phyloP scores from a whole-genome alignment of 2,329 filamentous ascomycete species.

The Xylariomycetidae sp. region DNA sequence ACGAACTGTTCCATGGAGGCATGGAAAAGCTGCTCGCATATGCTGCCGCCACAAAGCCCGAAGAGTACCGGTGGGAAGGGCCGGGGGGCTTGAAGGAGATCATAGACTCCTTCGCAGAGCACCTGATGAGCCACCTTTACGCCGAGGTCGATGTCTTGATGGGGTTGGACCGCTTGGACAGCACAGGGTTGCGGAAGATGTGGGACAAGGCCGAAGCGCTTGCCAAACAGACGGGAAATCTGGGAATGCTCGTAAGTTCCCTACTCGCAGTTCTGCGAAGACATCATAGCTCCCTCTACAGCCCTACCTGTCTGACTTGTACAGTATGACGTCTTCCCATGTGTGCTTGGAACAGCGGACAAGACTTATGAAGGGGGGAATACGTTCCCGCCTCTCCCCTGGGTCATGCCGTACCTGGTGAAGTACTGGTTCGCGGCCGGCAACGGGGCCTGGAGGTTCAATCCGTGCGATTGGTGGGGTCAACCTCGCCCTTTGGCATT shows the following conservation, averaged over 20 bases:
- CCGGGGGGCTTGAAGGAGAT: slow-evolving; percentile 18
- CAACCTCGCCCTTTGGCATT: slow-evolving; percentile 17
- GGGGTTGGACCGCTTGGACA: slow-evolving; percentile 14
- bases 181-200: slow-evolving; percentile 8
- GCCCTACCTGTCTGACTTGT: too few relatives aligned
- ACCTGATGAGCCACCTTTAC: slow-evolving; percentile 16
- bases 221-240: slow-evolving; percentile 10
- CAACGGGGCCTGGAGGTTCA: slow-evolving; percentile 24
- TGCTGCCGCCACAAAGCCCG: slow-evolving; percentile 13
- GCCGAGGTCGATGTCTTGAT: slow-evolving; percentile 23
- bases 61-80: slow-evolving; percentile 15
- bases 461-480: slow-evolving; percentile 22
- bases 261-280: background rate
- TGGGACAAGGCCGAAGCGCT: slow-evolving; percentile 12
- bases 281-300: too few relatives aligned
- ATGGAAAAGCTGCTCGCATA: slow-evolving; percentile 23
- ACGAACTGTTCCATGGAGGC: slow-evolving; percentile 25
- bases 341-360: slow-evolving; percentile 16
- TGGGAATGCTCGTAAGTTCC: slow-evolving; percentile 11
- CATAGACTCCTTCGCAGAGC: slow-evolving; percentile 16
- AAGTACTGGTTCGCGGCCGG: slow-evolving; percentile 17
- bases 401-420: slow-evolving; percentile 17
- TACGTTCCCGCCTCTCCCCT: slow-evolving; percentile 17
- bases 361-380: slow-evolving; percentile 21
- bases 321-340: slow-evolving; percentile 16